Evolutionary conservation across 2,329 filamentous ascomycete species (phyloP).

Genomic region (Fusarium sacchari): DNA sequence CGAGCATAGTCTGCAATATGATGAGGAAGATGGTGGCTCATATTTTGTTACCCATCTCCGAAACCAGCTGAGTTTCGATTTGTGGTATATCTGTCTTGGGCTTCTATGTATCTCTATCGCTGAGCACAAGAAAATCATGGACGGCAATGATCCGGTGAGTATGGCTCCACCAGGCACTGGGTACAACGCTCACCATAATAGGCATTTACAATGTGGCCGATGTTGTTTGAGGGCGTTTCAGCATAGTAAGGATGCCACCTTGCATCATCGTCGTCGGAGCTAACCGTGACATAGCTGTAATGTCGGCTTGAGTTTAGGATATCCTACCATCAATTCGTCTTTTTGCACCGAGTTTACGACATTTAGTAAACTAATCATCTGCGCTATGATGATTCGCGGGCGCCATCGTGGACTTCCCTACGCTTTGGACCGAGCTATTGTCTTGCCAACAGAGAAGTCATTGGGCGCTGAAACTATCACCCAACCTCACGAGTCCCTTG

Average conservation of each 20-base stretch:
- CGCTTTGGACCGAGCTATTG: constrained; percentile 49
- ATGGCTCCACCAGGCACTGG: rapidly evolving
- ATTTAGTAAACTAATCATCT: constrained; percentile 51
- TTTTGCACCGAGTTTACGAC: constrained; percentile 46
- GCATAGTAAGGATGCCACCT: constrained; percentile 44
- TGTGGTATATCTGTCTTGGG: constrained; percentile 55
- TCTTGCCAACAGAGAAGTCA: constrained; percentile 43
- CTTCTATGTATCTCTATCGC: constrained; percentile 50
- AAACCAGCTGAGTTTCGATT: constrained; percentile 54
- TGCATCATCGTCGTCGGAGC: neutral
- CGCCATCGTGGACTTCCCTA: constrained; percentile 51
- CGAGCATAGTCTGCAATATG: constrained; percentile 36
- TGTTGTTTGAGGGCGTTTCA: constrained; percentile 50
- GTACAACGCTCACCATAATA: constrained; percentile 1
- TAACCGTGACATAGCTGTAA: constrained; percentile 45
- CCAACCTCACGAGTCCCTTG: neutral
- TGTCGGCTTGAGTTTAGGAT: constrained; percentile 50
- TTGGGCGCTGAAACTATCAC: constrained; percentile 19
- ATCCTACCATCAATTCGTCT: constrained; percentile 45
- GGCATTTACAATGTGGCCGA: constrained; percentile 46
- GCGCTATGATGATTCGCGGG: constrained; percentile 52
- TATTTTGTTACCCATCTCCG: constrained; percentile 50
- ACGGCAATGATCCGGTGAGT: constrained; percentile 40
- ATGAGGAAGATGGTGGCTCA: constrained; percentile 43
- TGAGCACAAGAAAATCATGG: constrained; percentile 43